Percentiles rank a stretch among this genome's conserved stretches.
Evolutionary conservation across 495 filamentous ascomycete genomes (phyloP).

Genomic region (Podospora comata): DNA sequence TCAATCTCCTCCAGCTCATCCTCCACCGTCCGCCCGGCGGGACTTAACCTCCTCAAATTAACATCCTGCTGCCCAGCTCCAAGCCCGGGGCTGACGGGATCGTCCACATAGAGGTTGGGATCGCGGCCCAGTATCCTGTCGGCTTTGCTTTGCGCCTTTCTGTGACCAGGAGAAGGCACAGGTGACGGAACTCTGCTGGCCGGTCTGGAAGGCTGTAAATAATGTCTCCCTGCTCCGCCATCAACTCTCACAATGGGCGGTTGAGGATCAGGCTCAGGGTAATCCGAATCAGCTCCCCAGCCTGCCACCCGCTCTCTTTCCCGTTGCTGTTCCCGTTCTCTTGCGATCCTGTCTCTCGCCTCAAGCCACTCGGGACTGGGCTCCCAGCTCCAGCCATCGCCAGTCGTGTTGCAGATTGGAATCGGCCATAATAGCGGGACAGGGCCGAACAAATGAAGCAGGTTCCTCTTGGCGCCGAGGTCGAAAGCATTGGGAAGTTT

Average conservation of each 20-base stretch:
- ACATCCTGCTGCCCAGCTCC: constrained; percentile 29
- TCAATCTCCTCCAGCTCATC: constrained; percentile 33
- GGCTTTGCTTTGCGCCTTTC: constrained; percentile 44
- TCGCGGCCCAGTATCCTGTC: constrained; percentile 51
- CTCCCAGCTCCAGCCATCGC: constrained; percentile 97
- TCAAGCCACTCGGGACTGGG: constrained; percentile 68
- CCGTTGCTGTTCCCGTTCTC: constrained; percentile 57
- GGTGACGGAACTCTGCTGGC: constrained; percentile 9
- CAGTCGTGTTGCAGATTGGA: constrained; percentile 78
- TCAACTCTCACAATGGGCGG: constrained; percentile 14
- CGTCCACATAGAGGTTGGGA: constrained; percentile 47
- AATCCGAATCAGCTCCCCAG: constrained; percentile 45
- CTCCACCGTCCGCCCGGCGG: constrained; percentile 35
- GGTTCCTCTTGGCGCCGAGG: constrained; percentile 73
- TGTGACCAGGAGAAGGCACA: constrained; percentile 1
- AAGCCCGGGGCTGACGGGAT: constrained; percentile 15
- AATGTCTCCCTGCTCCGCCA: constrained; percentile 37
- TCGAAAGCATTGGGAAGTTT: constrained; percentile 92
- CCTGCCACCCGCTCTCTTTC: constrained; percentile 55
- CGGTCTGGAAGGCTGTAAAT: constrained; percentile 19
- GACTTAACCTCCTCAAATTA: constrained; percentile 42
- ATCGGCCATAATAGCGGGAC: constrained; percentile 67
- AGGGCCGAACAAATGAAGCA: constrained; percentile 78
- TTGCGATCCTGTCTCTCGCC: constrained; percentile 57
- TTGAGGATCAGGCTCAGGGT: constrained; percentile 15